Evolutionary conservation across 208 protist species (phyloP).

Genomic region (Novymonas esmeraldas): DNA sequence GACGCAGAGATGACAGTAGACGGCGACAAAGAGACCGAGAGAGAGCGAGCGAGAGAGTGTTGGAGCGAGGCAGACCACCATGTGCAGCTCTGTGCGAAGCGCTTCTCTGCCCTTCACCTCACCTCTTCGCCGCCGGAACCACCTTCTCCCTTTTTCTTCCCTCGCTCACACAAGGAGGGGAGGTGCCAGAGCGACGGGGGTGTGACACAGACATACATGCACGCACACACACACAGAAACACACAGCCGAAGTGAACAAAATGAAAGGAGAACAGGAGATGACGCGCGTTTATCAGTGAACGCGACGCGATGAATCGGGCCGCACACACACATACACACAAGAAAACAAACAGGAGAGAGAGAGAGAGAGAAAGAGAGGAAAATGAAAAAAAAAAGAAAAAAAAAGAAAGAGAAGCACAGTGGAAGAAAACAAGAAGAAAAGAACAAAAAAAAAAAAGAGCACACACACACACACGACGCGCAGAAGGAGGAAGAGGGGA

Average conservation of each 20-base stretch:
- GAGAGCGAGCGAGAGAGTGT: too few relatives aligned
- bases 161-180: too few relatives aligned
- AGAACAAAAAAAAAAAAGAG: neutral
- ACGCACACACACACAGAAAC: neutral
- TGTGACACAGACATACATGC: neutral
- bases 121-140: too few relatives aligned
- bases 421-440: conserved; percentile 1
- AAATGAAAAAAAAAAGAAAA: neutral
- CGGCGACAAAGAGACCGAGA: too few relatives aligned
- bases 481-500: neutral
- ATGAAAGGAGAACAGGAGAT: neutral
- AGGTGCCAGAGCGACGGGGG: too few relatives aligned
- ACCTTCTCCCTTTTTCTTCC: too few relatives aligned
- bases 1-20: too few relatives aligned
- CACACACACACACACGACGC: neutral
- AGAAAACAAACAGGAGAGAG: neutral
- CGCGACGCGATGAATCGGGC: too few relatives aligned
- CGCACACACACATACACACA: neutral
- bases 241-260: neutral
- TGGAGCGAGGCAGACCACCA: too few relatives aligned
- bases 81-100: too few relatives aligned
- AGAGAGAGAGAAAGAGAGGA: neutral
- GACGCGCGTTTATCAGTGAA: too few relatives aligned
- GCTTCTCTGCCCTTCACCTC: too few relatives aligned
- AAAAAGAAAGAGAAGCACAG: conserved; percentile 1